Evolutionary conservation across 73 alveolate genomes (phyloP).

Genomic region (Breviolum minutum): DNA sequence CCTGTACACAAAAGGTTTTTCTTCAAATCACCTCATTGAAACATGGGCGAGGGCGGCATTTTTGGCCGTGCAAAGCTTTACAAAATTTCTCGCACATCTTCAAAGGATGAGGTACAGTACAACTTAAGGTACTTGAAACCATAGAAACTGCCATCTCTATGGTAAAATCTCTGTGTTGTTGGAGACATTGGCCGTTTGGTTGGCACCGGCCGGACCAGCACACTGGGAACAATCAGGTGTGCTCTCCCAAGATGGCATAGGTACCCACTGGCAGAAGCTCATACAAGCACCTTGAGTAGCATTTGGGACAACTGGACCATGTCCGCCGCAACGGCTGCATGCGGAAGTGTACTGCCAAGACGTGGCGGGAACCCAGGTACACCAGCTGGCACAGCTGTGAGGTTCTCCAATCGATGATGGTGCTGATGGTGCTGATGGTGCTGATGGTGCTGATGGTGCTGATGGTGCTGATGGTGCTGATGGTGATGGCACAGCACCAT

Average conservation of each 20-base stretch:
- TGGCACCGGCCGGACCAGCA: not conserved
- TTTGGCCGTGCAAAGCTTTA: not conserved
- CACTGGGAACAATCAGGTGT: conserved; percentile 25
- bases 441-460: not conserved
- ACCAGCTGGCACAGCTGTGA: conserved; percentile 13
- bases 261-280: conserved; percentile 39
- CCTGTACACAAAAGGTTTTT: not conserved
- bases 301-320: not conserved
- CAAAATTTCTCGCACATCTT: not conserved
- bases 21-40: not conserved
- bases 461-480: too few relatives aligned
- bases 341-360: not conserved
- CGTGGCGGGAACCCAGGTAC: not conserved
- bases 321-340: not conserved
- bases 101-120: not conserved
- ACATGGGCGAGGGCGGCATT: not conserved
- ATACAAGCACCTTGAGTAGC: not conserved
- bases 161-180: not conserved
- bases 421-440: too few relatives aligned
- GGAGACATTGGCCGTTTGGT: not conserved
- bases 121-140: too few relatives aligned
- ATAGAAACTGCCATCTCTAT: not conserved
- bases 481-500: not conserved
- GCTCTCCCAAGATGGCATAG: not conserved
- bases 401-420: not conserved